Conservation (phyloP, 1,284 basidiomycete genomes). For the Cryptococcus amylolentus region DNA sequence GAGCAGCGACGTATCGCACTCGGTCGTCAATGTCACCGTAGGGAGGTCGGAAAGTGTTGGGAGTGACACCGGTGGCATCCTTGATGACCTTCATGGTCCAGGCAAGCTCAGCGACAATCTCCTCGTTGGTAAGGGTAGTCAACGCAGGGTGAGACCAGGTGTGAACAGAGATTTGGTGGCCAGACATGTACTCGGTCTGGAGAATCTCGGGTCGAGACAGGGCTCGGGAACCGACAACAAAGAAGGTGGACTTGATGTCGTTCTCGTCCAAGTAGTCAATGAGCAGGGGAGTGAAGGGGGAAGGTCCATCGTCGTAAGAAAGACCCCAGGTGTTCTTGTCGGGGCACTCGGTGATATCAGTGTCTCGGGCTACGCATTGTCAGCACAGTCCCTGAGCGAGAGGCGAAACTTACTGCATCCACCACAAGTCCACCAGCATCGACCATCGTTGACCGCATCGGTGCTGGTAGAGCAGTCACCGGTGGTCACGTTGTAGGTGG, state of each 20-base stretch:
- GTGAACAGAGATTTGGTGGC: constrained; percentile 65
- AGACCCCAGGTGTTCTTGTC: constrained; percentile 67
- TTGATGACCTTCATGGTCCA: constrained; percentile 87
- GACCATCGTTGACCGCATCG: constrained; percentile 57
- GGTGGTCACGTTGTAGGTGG: constrained; percentile 36
- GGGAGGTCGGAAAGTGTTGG: constrained; percentile 70
- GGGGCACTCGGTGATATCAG: constrained; percentile 73
- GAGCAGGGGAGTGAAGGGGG: constrained; percentile 66
- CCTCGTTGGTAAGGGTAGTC: constrained; percentile 75
- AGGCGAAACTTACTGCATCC: constrained; percentile 57
- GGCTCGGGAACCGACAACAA: constrained; percentile 85
- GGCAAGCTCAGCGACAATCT: constrained; percentile 89
- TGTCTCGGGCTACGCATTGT: constrained; percentile 53
- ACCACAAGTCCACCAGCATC: constrained; percentile 86
- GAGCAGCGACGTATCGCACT: constrained; percentile 70
- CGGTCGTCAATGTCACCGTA: constrained; percentile 70
- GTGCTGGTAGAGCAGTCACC: constrained; percentile 60
- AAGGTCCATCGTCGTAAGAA: constrained; percentile 59
- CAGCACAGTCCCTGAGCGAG: neutral
- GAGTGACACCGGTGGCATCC: constrained; percentile 75
- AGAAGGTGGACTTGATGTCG: constrained; percentile 77
- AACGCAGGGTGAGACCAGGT: constrained; percentile 38
- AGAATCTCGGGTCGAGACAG: constrained; percentile 74
- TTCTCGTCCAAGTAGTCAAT: constrained; percentile 56
- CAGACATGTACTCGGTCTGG: constrained; percentile 76